Percentiles rank a stretch among this genome's conserved stretches.
These are phyloP conservation scores for Diaporthe vexans DNA, from an alignment of 2,329 filamentous ascomycete species.

Conservation along the genomic window DNA sequence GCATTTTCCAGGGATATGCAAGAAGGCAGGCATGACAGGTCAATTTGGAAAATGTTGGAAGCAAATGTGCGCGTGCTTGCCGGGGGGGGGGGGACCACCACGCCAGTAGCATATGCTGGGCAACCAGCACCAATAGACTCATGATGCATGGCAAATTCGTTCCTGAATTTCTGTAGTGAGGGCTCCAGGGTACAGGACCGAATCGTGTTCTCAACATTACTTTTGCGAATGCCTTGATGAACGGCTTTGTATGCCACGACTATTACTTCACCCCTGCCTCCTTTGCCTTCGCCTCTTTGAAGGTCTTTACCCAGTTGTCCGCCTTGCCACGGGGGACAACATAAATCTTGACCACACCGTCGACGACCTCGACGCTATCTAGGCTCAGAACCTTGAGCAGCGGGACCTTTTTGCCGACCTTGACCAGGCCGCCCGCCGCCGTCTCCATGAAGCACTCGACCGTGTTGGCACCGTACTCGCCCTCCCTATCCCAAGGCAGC, in stretches of 20 bases:
- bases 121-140: conserved; percentile 34
- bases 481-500: conserved; percentile 83
- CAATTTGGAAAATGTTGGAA: conserved; percentile 33
- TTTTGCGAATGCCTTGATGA: background rate
- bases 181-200: background rate
- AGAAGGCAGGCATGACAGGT: background rate
- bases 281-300: conserved; percentile 79
- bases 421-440: conserved; percentile 81
- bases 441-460: conserved; percentile 96
- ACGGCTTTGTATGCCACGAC: background rate
- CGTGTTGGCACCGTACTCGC: conserved; percentile 73
- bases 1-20: conserved; percentile 9
- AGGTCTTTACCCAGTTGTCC: conserved; percentile 83
- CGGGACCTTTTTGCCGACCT: conserved; percentile 87
- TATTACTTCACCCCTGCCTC: conserved; percentile 50
- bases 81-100: conserved; percentile 8
- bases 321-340: conserved; percentile 82
- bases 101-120: conserved; percentile 26
- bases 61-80: conserved; percentile 31
- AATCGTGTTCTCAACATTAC: background rate
- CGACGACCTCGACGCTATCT: conserved; percentile 88
- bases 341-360: conserved; percentile 86
- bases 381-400: conserved; percentile 80
- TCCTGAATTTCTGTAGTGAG: background rate
- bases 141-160: background rate